Evolutionary conservation across 495 filamentous ascomycete species (phyloP), one percentile per base, ranked within the genome.

Genomic region (Viridothelium virens): DNA sequence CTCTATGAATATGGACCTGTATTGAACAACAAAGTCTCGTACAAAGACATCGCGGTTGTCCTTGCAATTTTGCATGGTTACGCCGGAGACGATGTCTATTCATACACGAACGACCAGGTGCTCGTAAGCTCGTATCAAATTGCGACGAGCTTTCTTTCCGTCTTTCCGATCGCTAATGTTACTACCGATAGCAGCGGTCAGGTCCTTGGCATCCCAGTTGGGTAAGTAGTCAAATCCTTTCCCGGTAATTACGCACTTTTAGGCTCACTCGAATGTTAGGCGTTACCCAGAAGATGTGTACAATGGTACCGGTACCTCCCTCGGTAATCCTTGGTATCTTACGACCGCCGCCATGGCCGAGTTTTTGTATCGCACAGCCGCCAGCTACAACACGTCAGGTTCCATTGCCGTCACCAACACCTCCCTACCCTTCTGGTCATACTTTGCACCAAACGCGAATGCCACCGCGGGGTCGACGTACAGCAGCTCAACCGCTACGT

Each of bases 301-400:
- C 67, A 75, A 79, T 63, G 79, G 79, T 31, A 74, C 74, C 50
- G 77, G 75, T 44, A 77, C 70, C 38, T 62, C 66, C 37, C 77
- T 74, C 36, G 79, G 79, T 2, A 79, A 81, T 67, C 78, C 79
- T 31, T 81, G 79, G 79, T 81, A 79, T 68, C 74, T 81, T 6
- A 79, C 77, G 67, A 81, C 79, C 25, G 67, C 73, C 5, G 66
- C 70, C 2, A 39, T 69, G 34, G 48, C 69, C 3, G 65, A 73
- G 53, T 56, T 67, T 53, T 39, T 73, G 33, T 73, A 73, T 53
- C 36, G 63, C 38, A 50, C 69, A 16, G 61, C 71, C 3, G 64
- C 33, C 69, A 65, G 62, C 16, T 71, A 62, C 63, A 56, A 14
- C 59, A 61, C 62, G 18, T 63, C 69, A 2, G 59, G 63, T 33